Evolutionary conservation across 768 basidiomycete species (phyloP).

Genomic region (Kockovaella imperatae): DNA sequence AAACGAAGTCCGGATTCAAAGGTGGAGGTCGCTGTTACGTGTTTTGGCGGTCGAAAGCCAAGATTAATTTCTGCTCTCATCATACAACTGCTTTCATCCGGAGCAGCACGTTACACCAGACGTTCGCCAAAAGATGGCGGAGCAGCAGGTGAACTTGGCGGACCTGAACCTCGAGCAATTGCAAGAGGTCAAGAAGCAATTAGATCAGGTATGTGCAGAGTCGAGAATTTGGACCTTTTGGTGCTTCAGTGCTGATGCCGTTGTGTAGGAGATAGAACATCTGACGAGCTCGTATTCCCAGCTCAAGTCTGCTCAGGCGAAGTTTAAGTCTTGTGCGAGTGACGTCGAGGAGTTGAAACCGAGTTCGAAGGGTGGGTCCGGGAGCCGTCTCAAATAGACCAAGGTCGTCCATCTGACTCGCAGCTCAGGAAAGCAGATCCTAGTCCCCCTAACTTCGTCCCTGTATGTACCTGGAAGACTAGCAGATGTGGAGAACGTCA

Average conservation of each 20-base stretch:
- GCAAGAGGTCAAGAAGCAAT: conserved; percentile 76
- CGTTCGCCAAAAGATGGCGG: conserved; percentile 48
- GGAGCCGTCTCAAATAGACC: neutral
- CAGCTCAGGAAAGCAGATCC: conserved; percentile 68
- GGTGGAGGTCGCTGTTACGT: too few species aligned
- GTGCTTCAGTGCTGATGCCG: neutral
- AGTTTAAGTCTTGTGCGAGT: conserved; percentile 79
- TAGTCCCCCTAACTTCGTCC: conserved; percentile 89
- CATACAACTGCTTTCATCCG: too few species aligned
- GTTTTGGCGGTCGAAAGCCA: too few species aligned
- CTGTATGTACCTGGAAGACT: conserved; percentile 91
- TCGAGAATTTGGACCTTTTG: neutral
- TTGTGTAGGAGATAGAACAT: conserved; percentile 74
- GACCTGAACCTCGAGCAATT: conserved; percentile 83
- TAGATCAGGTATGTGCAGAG: conserved; percentile 65
- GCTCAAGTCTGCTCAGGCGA: conserved; percentile 83
- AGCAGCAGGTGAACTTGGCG: conserved; percentile 63
- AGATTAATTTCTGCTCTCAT: too few species aligned
- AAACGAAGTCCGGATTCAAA: too few species aligned
- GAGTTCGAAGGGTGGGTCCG: conserved; percentile 50
- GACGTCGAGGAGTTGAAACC: conserved; percentile 68
- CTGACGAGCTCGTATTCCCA: conserved; percentile 85
- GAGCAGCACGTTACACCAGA: too few species aligned
- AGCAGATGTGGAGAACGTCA: conserved; percentile 70
- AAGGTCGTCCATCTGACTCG: neutral